phyloP scores from a whole-genome alignment of 2,329 filamentous ascomycete genomes.

The Aspergillus puulaauensis region DNA sequence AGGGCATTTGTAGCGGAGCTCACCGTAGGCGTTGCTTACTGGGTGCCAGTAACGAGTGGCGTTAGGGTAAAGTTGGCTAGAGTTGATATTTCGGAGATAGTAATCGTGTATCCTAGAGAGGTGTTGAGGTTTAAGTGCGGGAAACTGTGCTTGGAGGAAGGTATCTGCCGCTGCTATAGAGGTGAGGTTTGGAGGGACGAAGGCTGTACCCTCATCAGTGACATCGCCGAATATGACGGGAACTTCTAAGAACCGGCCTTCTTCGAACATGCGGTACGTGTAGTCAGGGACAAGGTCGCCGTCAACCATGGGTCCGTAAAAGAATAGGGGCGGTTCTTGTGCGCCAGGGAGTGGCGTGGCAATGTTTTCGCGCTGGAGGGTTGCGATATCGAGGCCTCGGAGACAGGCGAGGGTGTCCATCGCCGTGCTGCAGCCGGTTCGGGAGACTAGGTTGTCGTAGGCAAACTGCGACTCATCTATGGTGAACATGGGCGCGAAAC shows the following conservation, averaged over 20 bases:
- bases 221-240: slow-evolving; percentile 59
- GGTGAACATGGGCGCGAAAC: slow-evolving; percentile 51
- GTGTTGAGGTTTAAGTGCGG: slow-evolving; percentile 52
- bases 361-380: slow-evolving; percentile 48
- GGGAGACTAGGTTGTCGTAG: slow-evolving; percentile 52
- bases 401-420: slow-evolving; percentile 51
- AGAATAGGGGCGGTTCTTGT: slow-evolving; percentile 45
- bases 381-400: slow-evolving; percentile 43
- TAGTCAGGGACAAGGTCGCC: slow-evolving; percentile 51
- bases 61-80: slow-evolving; percentile 46
- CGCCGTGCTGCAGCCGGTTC: slow-evolving; percentile 46
- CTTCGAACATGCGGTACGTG: slow-evolving; percentile 49
- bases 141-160: slow-evolving; percentile 61
- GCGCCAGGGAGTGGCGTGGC: slow-evolving; percentile 48
- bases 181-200: slow-evolving; percentile 52
- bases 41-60: slow-evolving; percentile 60
- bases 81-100: slow-evolving; percentile 52
- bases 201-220: slow-evolving; percentile 66
- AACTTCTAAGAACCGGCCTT: slow-evolving; percentile 52
- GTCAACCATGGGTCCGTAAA: slow-evolving; percentile 55
- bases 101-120: slow-evolving; percentile 53
- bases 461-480: slow-evolving; percentile 51
- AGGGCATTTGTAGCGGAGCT: slow-evolving; percentile 66
- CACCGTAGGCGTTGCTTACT: slow-evolving; percentile 59
- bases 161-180: slow-evolving; percentile 50